Base-by-base conservation (phyloP, 495 filamentous ascomycete genomes). In the Tetracladium setigerum region DNA sequence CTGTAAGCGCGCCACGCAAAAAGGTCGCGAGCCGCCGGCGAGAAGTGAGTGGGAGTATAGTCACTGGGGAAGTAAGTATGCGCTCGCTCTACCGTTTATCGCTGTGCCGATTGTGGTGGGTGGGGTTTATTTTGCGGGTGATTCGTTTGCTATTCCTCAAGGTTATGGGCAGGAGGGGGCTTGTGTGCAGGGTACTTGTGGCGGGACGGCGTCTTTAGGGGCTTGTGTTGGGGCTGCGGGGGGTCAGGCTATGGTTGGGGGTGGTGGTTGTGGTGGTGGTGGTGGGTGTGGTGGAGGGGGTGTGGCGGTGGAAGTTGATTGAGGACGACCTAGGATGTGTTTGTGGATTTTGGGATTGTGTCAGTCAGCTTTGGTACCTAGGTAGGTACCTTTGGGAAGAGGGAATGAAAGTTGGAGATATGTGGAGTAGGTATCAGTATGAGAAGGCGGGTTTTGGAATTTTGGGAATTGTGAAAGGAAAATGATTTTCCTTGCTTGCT, bases 1-100 rank as follows among this genome's bases (percentile, higher is more conserved):
- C 0, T 64, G 65, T 35, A 74, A 76, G 12, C 74, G 84, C 5
- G 82, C 82, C 0, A 62, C 70, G 47, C 84, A 82, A 46, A 79
- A 78, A 38, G 77, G 75, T 0, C 62, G 72, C 31, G 58, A 65
- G 10, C 53, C 74, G 11, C 79, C 80, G 16, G 50, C 58, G 1
- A 48, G 67, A n/a, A 69, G 76, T 15, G 59, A 71, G 15, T 78
- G 78, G 55, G 75, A 73, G 42, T 67, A 73, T 47, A 49, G 47
- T 24, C 66, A 70, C 46, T 77, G 72, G 72, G 68, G 73, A 0
- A 76, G 77, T 46, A 67, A 68, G 2, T 76, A 76, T 41, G 46
- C 64, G 50, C 56, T 62, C 52, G 58, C 64, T 52, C 54, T 55
- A 10, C 62, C 69, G 0, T 71, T 16, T 59, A 43, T 68, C 60